A percentile compares a stretch with the other conserved stretches of the same genome.
phyloP scores from a whole-genome alignment of 2,329 filamentous ascomycete genomes.

The Penicillium hordei region DNA sequence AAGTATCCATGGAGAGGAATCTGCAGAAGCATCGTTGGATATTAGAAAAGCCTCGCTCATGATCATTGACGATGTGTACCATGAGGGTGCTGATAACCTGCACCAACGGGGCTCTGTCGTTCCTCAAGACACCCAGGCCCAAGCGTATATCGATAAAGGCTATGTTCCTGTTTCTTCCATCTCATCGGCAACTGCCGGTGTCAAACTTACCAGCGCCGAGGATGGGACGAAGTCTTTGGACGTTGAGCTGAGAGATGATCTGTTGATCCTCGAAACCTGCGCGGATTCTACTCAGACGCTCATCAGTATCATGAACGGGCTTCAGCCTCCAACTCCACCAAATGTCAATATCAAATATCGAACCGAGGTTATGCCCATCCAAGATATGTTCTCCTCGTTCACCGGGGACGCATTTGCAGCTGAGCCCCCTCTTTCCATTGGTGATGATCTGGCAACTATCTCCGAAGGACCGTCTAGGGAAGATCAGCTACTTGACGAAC shows the following conservation, averaged over 20 bases:
- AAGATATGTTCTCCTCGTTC: constrained; percentile 87
- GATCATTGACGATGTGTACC: constrained; percentile 71
- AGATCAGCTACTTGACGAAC: constrained; percentile 40
- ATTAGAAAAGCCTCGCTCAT: constrained; percentile 80
- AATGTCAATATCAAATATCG: constrained; percentile 82
- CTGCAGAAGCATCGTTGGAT: constrained; percentile 64
- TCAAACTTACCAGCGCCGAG: constrained; percentile 59
- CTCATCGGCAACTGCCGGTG: constrained; percentile 70
- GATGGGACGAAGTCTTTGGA: constrained; percentile 68
- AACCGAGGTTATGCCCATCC: constrained; percentile 79
- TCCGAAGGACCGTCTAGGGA: constrained; percentile 43
- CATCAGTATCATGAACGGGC: constrained; percentile 71
- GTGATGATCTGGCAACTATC: constrained; percentile 49
- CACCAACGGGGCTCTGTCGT: constrained; percentile 27
- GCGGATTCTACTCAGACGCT: constrained; percentile 96
- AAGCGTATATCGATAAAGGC: constrained; percentile 60
- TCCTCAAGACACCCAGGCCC: constrained; percentile 47
- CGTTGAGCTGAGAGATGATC: constrained; percentile 78
- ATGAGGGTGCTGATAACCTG: constrained; percentile 40
- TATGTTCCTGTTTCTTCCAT: constrained; percentile 87
- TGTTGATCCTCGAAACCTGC: constrained; percentile 90
- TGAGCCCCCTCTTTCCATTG: constrained; percentile 26
- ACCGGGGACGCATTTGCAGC: constrained; percentile 75
- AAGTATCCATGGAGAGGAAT: constrained; percentile 63
- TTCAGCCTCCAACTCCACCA: constrained; percentile 80